Percentiles rank a stretch among this genome's conserved stretches.
Conservation (phyloP, 2,329 filamentous ascomycete species). For the Fusarium sublunatum region DNA sequence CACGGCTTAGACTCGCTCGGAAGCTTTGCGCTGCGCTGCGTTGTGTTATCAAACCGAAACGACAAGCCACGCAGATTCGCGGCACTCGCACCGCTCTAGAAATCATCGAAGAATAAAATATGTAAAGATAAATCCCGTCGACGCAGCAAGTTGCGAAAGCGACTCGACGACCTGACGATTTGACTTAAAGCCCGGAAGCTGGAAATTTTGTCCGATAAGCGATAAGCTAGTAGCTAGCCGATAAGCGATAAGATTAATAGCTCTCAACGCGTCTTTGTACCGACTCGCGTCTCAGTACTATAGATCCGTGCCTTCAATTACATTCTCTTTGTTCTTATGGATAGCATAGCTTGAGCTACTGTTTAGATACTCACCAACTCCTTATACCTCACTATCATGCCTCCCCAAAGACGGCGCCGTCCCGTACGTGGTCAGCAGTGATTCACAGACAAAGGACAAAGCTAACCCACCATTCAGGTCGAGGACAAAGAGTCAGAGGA, state of each 20-base stretch:
- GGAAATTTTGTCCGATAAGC: slow-evolving; percentile 46
- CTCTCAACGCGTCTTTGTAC: slow-evolving; percentile 24
- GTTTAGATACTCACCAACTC: not conserved
- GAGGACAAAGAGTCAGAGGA: slow-evolving; percentile 51
- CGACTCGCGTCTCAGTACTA: slow-evolving; percentile 31
- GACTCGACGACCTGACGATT: not conserved
- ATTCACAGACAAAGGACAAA: slow-evolving; percentile 13
- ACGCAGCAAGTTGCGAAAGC: slow-evolving; percentile 21
- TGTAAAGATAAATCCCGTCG: slow-evolving; percentile 18
- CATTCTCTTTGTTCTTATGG: not conserved
- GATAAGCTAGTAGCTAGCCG: slow-evolving; percentile 40
- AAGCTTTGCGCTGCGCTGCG: slow-evolving; percentile 30
- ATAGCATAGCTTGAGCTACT: not conserved
- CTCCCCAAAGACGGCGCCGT: slow-evolving; percentile 50
- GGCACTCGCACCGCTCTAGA: slow-evolving; percentile 49
- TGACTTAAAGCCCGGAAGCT: not conserved
- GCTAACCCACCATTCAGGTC: slow-evolving; percentile 26
- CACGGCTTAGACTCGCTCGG: slow-evolving; percentile 18
- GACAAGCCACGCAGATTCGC: slow-evolving; percentile 52
- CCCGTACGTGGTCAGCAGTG: slow-evolving; percentile 42
- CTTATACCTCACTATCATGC: slow-evolving; percentile 43
- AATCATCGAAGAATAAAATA: slow-evolving; percentile 49
- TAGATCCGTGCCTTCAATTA: slow-evolving; percentile 1
- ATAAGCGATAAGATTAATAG: slow-evolving; percentile 40
- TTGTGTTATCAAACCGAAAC: slow-evolving; percentile 46